Conservation (phyloP, 176 grass and related monocot genomes). For the Pontederia paniculata region DNA sequence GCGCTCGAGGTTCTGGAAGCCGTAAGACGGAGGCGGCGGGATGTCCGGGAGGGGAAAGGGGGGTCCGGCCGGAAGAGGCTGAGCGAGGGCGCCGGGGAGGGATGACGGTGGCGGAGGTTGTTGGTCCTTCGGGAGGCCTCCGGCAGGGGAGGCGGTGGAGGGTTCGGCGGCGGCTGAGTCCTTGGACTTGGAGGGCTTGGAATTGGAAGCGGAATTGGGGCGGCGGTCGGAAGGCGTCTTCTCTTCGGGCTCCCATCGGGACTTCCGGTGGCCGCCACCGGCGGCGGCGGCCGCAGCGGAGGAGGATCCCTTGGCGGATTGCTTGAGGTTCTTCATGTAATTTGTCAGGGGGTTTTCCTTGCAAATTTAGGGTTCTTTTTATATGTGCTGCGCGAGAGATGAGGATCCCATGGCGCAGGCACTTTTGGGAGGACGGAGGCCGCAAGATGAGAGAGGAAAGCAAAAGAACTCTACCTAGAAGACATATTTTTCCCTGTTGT, state of each 20-base stretch:
- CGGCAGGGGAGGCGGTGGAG: slow-evolving; percentile 11
- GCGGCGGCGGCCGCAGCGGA: neutral
- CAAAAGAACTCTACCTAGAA: too few species aligned
- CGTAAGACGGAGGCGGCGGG: slow-evolving; percentile 22
- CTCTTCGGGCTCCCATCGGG: slow-evolving; percentile 17
- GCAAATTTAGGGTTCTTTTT: neutral
- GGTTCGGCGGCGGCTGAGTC: neutral
- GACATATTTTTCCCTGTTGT: too few species aligned
- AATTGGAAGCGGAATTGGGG: neutral
- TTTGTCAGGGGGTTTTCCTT: neutral
- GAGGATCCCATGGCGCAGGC: too few species aligned
- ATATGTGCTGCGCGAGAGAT: too few species aligned
- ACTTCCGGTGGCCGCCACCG: slow-evolving; percentile 5
- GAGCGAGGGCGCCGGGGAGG: slow-evolving; percentile 16
- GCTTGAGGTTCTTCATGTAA: slow-evolving; percentile 21
- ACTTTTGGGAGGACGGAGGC: too few species aligned
- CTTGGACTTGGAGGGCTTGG: slow-evolving; percentile 19
- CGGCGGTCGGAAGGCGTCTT: slow-evolving; percentile 1
- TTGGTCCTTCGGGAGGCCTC: slow-evolving; percentile 22
- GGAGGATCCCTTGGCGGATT: neutral
- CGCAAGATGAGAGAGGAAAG: too few species aligned
- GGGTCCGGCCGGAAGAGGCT: slow-evolving; percentile 8
- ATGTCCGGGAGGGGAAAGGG: slow-evolving; percentile 1
- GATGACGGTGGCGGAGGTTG: neutral
- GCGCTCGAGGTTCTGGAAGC: slow-evolving; percentile 34